These are phyloP conservation scores for Ogataea salicorniae DNA, from an alignment of 805 yeast genomes.

Conservation along the genomic window DNA sequence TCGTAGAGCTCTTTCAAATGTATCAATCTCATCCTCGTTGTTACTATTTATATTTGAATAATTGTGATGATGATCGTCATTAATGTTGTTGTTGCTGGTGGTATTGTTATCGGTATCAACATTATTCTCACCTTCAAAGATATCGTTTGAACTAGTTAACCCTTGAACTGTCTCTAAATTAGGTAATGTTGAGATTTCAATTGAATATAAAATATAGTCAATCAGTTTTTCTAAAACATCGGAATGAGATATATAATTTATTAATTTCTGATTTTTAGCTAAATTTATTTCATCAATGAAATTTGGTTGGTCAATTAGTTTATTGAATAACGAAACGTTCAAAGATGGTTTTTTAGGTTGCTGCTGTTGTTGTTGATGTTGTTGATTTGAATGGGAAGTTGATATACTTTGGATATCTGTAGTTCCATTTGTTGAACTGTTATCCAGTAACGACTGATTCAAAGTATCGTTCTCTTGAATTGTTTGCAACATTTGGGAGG, in stretches of 20 bases:
- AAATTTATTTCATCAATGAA: constrained; percentile 31
- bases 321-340: constrained; percentile 28
- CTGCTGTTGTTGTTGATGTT: not conserved
- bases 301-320: constrained; percentile 32
- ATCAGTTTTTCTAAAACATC: constrained; percentile 28
- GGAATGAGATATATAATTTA: constrained; percentile 27
- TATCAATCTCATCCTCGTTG: constrained; percentile 7
- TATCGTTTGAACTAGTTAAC: constrained; percentile 6
- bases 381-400: not conserved
- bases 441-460: constrained; percentile 14
- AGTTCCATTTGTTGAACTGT: not conserved
- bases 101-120: constrained; percentile 2
- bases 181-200: constrained; percentile 16
- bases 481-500: constrained; percentile 31
- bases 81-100: not conserved
- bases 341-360: constrained; percentile 4
- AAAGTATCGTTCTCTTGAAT: constrained; percentile 29
- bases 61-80: not conserved
- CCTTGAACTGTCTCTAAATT: constrained; percentile 5
- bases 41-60: not conserved
- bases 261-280: constrained; percentile 31
- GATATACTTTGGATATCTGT: not conserved
- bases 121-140: constrained; percentile 20
- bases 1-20: constrained; percentile 20
- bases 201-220: constrained; percentile 27